Evolutionary conservation across 352 stramenopile species (phyloP).

Genomic region (Phytophthora pistaciae): DNA sequence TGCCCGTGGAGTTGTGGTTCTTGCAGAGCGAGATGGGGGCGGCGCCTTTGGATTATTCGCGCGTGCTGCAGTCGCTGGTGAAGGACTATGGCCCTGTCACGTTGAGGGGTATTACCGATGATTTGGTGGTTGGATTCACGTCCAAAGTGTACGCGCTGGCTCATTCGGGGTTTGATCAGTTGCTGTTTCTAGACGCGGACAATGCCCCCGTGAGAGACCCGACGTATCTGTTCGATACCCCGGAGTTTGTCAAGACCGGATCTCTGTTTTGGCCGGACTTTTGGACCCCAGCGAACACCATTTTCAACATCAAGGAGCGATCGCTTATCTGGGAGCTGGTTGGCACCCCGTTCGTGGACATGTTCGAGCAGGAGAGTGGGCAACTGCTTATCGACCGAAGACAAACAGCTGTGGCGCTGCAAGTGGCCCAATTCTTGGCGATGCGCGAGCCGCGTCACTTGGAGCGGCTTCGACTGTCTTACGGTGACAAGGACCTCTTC

Average conservation of each 20-base stretch:
- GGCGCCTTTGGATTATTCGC: conserved; percentile 23
- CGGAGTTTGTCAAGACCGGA: conserved; percentile 59
- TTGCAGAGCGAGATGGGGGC: conserved; percentile 43
- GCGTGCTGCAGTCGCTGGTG: conserved; percentile 34
- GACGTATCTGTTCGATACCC: conserved; percentile 80
- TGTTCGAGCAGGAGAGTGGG: conserved; percentile 87
- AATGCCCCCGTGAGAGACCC: conserved; percentile 80
- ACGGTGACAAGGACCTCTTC: conserved; percentile 72
- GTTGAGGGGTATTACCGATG: conserved; percentile 36
- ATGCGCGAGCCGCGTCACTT: conserved; percentile 44
- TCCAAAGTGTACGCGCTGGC: conserved; percentile 63
- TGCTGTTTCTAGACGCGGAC: conserved; percentile 84
- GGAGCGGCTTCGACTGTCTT: conserved; percentile 39
- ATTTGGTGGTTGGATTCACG: conserved; percentile 50
- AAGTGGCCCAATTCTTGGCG: conserved; percentile 50
- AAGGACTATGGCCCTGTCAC: conserved; percentile 35
- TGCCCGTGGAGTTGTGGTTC: conserved; percentile 66
- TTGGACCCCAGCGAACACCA: conserved; percentile 70
- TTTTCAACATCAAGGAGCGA: conserved; percentile 70
- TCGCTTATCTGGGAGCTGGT: conserved; percentile 71
- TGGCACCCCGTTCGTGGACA: conserved; percentile 83
- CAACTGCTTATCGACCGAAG: conserved; percentile 71
- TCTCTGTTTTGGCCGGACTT: conserved; percentile 87
- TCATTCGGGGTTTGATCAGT: conserved; percentile 45
- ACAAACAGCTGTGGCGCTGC: conserved; percentile 19